These are phyloP conservation scores for Lathyrus oleraceus DNA, from an alignment of 306 rosid species.

Conservation along the genomic window DNA sequence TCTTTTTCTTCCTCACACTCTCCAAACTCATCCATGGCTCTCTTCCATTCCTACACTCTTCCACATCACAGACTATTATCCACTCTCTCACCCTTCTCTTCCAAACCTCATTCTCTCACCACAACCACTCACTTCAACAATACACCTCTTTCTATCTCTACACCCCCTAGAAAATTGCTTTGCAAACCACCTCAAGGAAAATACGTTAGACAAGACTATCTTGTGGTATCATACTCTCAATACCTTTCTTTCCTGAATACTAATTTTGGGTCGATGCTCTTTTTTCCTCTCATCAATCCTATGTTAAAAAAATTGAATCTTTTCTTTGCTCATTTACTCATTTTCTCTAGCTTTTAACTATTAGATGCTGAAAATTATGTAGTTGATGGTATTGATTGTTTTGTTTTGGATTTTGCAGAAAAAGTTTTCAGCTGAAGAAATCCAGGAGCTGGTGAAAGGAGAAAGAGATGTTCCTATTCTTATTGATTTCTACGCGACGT, in stretches of 20 bases:
- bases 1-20: not conserved
- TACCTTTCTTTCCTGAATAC: not conserved
- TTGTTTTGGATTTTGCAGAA: constrained; percentile 56
- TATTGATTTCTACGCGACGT: constrained; percentile 87
- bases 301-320: not conserved
- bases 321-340: not conserved
- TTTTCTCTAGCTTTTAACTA: constrained; percentile 1
- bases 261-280: constrained; percentile 19
- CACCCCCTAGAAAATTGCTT: constrained; percentile 46
- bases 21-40: constrained; percentile 44
- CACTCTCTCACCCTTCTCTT: constrained; percentile 39
- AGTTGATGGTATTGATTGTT: not conserved
- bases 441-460: constrained; percentile 89
- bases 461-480: constrained; percentile 82
- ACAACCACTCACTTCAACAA: constrained; percentile 29
- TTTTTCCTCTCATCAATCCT: not conserved
- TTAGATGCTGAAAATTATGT: not conserved
- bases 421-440: constrained; percentile 74
- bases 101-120: constrained; percentile 50
- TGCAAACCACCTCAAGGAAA: constrained; percentile 75
- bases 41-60: constrained; percentile 38
- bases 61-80: constrained; percentile 34
- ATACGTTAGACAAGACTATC: constrained; percentile 69
- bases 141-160: constrained; percentile 48
- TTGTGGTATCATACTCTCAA: constrained; percentile 57